Evolutionary conservation across 73 alveolate species (phyloP).

Genomic region (Paramecium primaurelia): DNA sequence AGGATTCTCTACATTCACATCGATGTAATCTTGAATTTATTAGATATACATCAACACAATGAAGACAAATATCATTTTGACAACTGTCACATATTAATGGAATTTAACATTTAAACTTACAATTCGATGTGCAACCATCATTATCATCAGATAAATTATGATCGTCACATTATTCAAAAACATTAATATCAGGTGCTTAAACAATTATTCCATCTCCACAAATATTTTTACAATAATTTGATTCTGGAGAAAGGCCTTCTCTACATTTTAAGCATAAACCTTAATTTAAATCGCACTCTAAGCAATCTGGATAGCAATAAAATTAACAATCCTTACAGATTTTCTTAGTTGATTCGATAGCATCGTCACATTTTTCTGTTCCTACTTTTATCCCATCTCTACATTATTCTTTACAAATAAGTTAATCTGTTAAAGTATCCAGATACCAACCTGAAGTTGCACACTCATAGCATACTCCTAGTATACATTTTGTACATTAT

Average conservation of each 20-base stretch:
- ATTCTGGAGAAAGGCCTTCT: not conserved
- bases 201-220: not conserved
- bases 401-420: not conserved
- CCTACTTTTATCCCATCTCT: not conserved
- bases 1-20: not conserved
- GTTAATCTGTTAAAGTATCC: not conserved
- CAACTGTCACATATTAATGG: not conserved
- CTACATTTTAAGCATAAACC: not conserved
- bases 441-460: conserved; percentile 50
- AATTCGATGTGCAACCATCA: not conserved
- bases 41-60: not conserved
- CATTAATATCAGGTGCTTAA: not conserved
- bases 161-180: not conserved
- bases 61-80: not conserved
- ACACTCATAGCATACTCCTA: not conserved
- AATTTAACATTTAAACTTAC: not conserved
- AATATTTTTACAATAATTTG: not conserved
- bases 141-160: not conserved
- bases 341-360: not conserved
- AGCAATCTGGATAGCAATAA: not conserved
- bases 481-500: not conserved
- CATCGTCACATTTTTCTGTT: not conserved
- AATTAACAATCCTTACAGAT: not conserved
- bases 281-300: not conserved
- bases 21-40: not conserved